These are phyloP conservation scores for Aquilaria sinensis DNA, from an alignment of 345 rosid species.

Conservation along the genomic window DNA sequence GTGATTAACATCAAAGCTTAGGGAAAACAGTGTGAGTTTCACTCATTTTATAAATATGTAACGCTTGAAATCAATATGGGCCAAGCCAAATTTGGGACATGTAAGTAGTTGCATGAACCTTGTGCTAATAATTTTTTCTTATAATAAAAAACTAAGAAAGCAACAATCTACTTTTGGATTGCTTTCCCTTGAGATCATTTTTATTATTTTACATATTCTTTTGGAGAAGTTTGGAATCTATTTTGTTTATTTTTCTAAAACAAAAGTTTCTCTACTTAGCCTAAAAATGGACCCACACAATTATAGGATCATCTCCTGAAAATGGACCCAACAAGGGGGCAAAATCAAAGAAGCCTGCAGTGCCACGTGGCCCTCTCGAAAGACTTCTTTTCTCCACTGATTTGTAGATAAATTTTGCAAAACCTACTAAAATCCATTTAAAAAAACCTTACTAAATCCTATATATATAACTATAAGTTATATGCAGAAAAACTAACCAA, in stretches of 20 bases:
- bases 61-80: slow-evolving; percentile 2
- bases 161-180: background rate
- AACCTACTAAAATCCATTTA: too few relatives aligned
- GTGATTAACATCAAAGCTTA: too few relatives aligned
- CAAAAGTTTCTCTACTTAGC: slow-evolving; percentile 2
- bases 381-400: background rate
- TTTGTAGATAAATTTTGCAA: background rate
- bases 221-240: background rate
- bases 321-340: slow-evolving; percentile 14
- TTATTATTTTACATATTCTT: background rate
- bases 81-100: background rate
- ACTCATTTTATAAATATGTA: too few relatives aligned
- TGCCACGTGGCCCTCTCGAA: slow-evolving; percentile 25
- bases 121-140: slow-evolving; percentile 3
- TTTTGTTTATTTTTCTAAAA: background rate
- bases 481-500: too few relatives aligned
- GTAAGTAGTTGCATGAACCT: slow-evolving; percentile 6
- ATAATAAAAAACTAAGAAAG: background rate
- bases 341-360: slow-evolving; percentile 20
- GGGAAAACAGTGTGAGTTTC: too few relatives aligned
- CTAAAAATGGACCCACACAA: slow-evolving; percentile 15
- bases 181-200: background rate
- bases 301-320: slow-evolving; percentile 30
- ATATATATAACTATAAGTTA: too few relatives aligned
- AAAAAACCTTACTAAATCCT: too few relatives aligned